These are phyloP conservation scores for Rubia occidens DNA, from an alignment of 305 asterid genomes.

Conservation along the genomic window DNA sequence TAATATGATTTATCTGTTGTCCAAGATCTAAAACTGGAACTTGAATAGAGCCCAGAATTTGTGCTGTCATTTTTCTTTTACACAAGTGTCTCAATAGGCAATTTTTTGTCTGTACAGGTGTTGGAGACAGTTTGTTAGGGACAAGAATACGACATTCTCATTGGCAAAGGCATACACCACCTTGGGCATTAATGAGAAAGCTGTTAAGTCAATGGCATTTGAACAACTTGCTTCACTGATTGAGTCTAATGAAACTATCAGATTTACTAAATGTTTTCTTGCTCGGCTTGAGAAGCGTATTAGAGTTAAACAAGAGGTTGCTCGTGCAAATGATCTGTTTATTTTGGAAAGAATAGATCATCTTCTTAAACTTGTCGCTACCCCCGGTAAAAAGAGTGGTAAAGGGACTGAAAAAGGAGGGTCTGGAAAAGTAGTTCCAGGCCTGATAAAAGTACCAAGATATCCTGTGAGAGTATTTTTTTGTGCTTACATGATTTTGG, in stretches of 20 bases:
- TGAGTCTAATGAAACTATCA: constrained; percentile 50
- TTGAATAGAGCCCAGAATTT: background rate
- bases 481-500: constrained; percentile 82
- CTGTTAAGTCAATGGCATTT: constrained; percentile 68
- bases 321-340: constrained; percentile 26
- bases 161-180: constrained; percentile 52
- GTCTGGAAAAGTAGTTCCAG: constrained; percentile 25
- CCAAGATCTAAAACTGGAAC: background rate
- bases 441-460: constrained; percentile 41
- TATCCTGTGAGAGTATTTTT: constrained; percentile 75
- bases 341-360: constrained; percentile 59
- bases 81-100: too few relatives aligned
- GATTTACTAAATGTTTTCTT: constrained; percentile 49
- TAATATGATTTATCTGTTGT: background rate
- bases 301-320: constrained; percentile 30
- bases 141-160: constrained; percentile 41
- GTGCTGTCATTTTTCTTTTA: background rate
- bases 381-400: constrained; percentile 38
- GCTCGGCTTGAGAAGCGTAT: constrained; percentile 62
- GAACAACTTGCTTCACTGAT: constrained; percentile 62
- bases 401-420: constrained; percentile 27
- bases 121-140: constrained; percentile 53
- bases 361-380: constrained; percentile 67
- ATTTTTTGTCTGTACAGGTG: constrained; percentile 32
- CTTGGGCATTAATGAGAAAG: constrained; percentile 48